Base-by-base conservation (phyloP, 176 grass and related monocot species). In the Cymbopogon citratus region DNA sequence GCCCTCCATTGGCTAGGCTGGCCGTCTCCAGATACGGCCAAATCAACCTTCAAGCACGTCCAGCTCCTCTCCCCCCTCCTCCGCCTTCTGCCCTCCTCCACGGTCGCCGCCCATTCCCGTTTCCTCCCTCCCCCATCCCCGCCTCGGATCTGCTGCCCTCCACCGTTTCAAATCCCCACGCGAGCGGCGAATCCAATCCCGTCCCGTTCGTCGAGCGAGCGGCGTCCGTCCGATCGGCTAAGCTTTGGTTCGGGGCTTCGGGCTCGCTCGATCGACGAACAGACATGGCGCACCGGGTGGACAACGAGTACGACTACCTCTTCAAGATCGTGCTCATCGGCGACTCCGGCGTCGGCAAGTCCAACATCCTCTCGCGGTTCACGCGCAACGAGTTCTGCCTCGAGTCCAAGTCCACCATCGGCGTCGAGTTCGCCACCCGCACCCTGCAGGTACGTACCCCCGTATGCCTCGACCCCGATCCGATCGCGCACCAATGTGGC, bases 401-500 rank as follows among this genome's bases (percentile, higher is more conserved):
- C 82, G 91, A 97, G 82, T 97, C 94, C 44, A 91, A 97, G 65
- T 94, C 94, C 89, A 97, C 94, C 87, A 88, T 88, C 76, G 87
- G 87, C 87, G 87, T 88, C 69, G 87, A 88, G 76, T 88, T 88
- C 61, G 90, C 90, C 51, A 92, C 90, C 57, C 80, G 87, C 36
- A 92, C 90, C 27, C 90, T 92, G 9, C 80, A 92, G 90, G 90
- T 90, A 36, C 1, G 85, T 90, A 18, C 63, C 54, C 25, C 56
- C 63, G 8, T 61, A 12, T n/a, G 24, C 29, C 41, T 46, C 57
- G 45, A 18, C 36, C 67, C 73, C 45, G 41, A 56, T 63, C 63
- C 7, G 79, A 71, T 60, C 66, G 48, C 9, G 8, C 38, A 14
- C 57, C 27, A 29, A 12, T 74, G 25, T 25, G 19, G 39, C 68